Conservation (phyloP, 2,329 filamentous ascomycete species). For the Epichloe elymi region DNA sequence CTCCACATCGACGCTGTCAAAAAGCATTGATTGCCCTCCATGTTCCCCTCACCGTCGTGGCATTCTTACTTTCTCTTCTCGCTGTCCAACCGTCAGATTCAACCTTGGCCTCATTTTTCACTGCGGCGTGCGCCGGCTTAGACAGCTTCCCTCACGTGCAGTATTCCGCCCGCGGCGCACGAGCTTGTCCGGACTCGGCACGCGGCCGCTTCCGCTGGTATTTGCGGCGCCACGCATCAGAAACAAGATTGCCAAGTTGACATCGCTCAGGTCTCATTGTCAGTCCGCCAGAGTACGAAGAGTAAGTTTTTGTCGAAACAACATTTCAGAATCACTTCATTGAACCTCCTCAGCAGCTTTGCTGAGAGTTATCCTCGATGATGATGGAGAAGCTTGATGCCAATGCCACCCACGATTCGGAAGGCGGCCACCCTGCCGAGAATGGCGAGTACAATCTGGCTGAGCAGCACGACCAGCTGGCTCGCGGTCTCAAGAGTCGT, state of each 20-base stretch:
- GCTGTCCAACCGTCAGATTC: not conserved
- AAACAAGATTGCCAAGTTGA: not conserved
- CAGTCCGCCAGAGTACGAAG: not conserved
- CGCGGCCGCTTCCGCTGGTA: not conserved
- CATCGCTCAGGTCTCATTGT: not conserved
- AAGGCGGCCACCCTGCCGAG: slow-evolving; percentile 12
- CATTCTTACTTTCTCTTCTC: not conserved
- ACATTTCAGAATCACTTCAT: not conserved
- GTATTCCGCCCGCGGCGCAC: not conserved
- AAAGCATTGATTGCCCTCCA: not conserved
- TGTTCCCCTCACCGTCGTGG: not conserved
- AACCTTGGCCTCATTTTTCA: not conserved
- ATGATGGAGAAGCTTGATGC: slow-evolving; percentile 11
- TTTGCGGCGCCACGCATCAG: not conserved
- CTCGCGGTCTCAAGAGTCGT: slow-evolving; percentile 44
- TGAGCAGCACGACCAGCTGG: slow-evolving; percentile 29
- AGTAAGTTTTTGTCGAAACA: not conserved
- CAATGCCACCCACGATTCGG: slow-evolving; percentile 8
- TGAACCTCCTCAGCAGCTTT: not conserved
- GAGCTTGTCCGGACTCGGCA: not conserved
- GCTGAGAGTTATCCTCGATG: not conserved
- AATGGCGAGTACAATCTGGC: slow-evolving; percentile 23
- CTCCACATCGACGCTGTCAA: not conserved
- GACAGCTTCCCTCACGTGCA: not conserved
- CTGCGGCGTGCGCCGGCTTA: not conserved